phyloP scores from a whole-genome alignment of 371 early-diverging fungal genomes.

The Mucor saturninus region DNA sequence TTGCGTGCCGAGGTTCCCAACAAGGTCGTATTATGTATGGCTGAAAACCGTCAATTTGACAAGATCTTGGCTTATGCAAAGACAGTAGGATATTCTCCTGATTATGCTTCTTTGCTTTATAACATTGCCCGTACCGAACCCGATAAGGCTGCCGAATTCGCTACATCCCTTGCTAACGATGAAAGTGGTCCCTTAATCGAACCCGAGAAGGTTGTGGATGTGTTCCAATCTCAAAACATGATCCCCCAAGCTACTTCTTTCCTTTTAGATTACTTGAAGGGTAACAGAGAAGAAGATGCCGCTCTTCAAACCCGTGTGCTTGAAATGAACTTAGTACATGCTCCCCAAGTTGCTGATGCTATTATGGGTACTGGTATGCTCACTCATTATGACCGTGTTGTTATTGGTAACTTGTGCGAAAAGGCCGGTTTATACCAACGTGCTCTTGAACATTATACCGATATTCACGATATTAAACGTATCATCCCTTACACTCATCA shows the following conservation, averaged over 20 bases:
- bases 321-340: slow-evolving; percentile 97
- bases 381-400: slow-evolving; percentile 90
- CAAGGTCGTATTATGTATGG: slow-evolving; percentile 95
- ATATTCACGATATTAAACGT: slow-evolving; percentile 95
- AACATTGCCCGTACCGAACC: slow-evolving; percentile 90
- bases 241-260: slow-evolving; percentile 97
- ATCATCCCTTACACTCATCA: slow-evolving; percentile 90
- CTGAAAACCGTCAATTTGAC: slow-evolving; percentile 94
- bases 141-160: slow-evolving; percentile 94
- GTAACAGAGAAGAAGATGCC: slow-evolving; percentile 87
- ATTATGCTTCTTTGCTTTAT: slow-evolving; percentile 88
- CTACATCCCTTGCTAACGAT: slow-evolving; percentile 82
- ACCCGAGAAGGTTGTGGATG: slow-evolving; percentile 89
- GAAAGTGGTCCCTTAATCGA: slow-evolving; percentile 84
- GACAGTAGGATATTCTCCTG: slow-evolving; percentile 92
- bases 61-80: slow-evolving; percentile 95
- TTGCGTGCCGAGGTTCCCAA: slow-evolving; percentile 91
- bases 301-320: slow-evolving; percentile 93
- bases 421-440: slow-evolving; percentile 96
- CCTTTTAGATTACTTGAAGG: slow-evolving; percentile 93
- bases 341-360: slow-evolving; percentile 98
- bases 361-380: slow-evolving; percentile 95
- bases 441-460: slow-evolving; percentile 95
- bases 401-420: slow-evolving; percentile 93
- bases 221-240: slow-evolving; percentile 91